A percentile compares a stretch with the other conserved stretches of the same genome.
Conservation (phyloP, 2,329 filamentous ascomycete species). For the Curvularia verruculosa region DNA sequence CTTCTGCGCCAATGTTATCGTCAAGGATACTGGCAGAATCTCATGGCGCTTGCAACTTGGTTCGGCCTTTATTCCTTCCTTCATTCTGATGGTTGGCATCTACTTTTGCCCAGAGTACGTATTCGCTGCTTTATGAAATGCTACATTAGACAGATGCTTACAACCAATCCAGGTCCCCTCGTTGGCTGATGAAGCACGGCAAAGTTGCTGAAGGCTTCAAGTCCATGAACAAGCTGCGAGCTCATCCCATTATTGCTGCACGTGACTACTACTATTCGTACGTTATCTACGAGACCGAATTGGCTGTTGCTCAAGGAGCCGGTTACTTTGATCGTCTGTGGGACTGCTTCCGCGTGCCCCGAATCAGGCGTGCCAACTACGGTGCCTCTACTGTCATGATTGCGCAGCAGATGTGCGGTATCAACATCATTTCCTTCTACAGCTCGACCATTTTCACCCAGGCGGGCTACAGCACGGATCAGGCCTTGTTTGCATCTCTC, state of each 20-base stretch:
- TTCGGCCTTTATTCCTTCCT: constrained; percentile 49
- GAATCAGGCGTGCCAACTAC: constrained; percentile 48
- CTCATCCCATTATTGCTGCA: constrained; percentile 44
- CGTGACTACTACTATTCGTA: constrained; percentile 49
- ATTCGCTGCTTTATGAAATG: no score
- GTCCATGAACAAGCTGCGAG: constrained; percentile 55
- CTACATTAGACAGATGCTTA: neutral
- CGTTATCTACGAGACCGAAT: constrained; percentile 45
- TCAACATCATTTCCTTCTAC: constrained; percentile 81
- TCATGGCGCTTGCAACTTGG: constrained; percentile 48
- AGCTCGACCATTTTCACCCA: constrained; percentile 75
- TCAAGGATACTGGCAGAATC: constrained; percentile 48
- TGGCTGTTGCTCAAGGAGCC: constrained; percentile 40
- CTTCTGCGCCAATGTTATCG: constrained; percentile 57
- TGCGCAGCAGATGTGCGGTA: constrained; percentile 51
- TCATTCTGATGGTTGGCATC: constrained; percentile 45
- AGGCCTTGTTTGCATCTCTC: constrained; percentile 47
- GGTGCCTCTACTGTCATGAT: constrained; percentile 51
- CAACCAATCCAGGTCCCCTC: constrained; percentile 35
- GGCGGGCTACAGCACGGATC: constrained; percentile 33
- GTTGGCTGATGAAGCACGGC: constrained; percentile 50
- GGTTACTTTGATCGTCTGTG: constrained; percentile 52
- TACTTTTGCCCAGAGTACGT: constrained; percentile 46
- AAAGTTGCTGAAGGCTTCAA: constrained; percentile 51
- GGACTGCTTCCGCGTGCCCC: constrained; percentile 55